Percentiles rank a stretch among this genome's conserved stretches.
phyloP scores from a whole-genome alignment of 495 filamentous ascomycete genomes.

The Immersiella caudata region DNA sequence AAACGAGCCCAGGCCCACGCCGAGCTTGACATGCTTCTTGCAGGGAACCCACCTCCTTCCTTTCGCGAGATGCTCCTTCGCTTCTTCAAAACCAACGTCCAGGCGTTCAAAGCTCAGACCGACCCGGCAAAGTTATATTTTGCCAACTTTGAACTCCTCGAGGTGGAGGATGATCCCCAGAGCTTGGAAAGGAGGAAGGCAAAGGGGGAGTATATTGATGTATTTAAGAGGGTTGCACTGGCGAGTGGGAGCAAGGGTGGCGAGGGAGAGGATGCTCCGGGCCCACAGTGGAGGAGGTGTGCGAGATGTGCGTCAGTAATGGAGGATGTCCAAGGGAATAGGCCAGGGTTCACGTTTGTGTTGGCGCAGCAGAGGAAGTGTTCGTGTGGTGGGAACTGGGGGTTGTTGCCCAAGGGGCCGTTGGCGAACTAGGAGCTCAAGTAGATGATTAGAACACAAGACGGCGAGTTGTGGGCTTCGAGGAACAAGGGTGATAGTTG shows the following conservation, averaged over 20 bases:
- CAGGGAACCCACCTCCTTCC: slow-evolving; percentile 45
- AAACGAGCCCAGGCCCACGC: slow-evolving; percentile 42
- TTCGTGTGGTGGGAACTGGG: slow-evolving; percentile 55
- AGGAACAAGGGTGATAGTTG: no score
- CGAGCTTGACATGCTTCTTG: slow-evolving; percentile 55
- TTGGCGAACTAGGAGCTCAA: not conserved
- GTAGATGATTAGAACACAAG: no score
- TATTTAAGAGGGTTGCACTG: slow-evolving; percentile 44
- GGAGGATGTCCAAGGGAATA: slow-evolving; percentile 57
- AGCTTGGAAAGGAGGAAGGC: slow-evolving; percentile 32
- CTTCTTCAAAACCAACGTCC: slow-evolving; percentile 49
- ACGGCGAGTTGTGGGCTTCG: no score
- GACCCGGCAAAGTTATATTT: slow-evolving; percentile 55
- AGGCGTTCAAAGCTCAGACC: slow-evolving; percentile 42
- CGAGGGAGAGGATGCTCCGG: slow-evolving; percentile 15
- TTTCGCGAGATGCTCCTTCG: slow-evolving; percentile 53
- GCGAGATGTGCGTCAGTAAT: slow-evolving; percentile 63
- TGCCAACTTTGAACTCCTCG: slow-evolving; percentile 51
- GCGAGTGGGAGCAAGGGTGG: slow-evolving; percentile 18
- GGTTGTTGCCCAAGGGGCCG: slow-evolving; percentile 37
- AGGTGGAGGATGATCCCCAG: slow-evolving; percentile 46
- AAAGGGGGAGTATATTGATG: slow-evolving; percentile 41
- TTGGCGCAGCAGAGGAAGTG: slow-evolving; percentile 56
- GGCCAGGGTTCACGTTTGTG: slow-evolving; percentile 52
- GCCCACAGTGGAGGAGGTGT: slow-evolving; percentile 56